phyloP scores from a whole-genome alignment of 257 asterid genomes.

The Solanum chiquidenum region DNA sequence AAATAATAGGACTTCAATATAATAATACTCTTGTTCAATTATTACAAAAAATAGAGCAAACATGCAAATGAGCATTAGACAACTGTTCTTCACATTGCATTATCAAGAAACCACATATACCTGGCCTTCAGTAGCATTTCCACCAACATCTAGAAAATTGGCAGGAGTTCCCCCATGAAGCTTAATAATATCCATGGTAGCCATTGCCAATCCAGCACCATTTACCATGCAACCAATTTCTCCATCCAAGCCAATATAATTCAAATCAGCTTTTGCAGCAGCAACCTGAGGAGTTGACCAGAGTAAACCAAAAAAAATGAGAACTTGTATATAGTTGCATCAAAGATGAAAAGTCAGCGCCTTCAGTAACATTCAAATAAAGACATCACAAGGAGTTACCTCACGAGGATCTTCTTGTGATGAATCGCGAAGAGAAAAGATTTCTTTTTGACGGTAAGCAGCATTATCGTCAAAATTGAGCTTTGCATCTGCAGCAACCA shows the following conservation, averaged over 20 bases:
- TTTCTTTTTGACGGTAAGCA: conserved; percentile 79
- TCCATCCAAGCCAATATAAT: conserved; percentile 97
- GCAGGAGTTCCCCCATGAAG: conserved; percentile 99
- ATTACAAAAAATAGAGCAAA: neutral
- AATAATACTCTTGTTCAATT: neutral
- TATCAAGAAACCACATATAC: conserved; percentile 19
- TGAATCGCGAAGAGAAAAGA: conserved; percentile 80
- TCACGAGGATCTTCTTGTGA: conserved; percentile 98
- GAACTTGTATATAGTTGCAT: neutral
- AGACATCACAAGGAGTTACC: conserved; percentile 30
- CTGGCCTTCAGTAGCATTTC: conserved; percentile 97
- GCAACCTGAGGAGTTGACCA: conserved; percentile 45
- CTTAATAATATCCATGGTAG: conserved; percentile 97
- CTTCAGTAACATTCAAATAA: neutral
- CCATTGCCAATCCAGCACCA: conserved; percentile 99
- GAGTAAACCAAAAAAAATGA: neutral
- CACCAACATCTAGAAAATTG: conserved; percentile 98
- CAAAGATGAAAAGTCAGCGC: neutral
- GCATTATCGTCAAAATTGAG: conserved; percentile 98
- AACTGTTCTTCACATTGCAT: neutral
- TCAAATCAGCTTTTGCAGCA: conserved; percentile 95
- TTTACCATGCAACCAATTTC: conserved; percentile 99
- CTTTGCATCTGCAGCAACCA: conserved; percentile 99
- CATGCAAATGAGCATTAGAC: neutral
- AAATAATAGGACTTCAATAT: neutral